Evolutionary conservation across 352 stramenopile genomes (phyloP), one percentile per base, ranked within the genome.

Genomic region (Pythium scleroteichum): DNA sequence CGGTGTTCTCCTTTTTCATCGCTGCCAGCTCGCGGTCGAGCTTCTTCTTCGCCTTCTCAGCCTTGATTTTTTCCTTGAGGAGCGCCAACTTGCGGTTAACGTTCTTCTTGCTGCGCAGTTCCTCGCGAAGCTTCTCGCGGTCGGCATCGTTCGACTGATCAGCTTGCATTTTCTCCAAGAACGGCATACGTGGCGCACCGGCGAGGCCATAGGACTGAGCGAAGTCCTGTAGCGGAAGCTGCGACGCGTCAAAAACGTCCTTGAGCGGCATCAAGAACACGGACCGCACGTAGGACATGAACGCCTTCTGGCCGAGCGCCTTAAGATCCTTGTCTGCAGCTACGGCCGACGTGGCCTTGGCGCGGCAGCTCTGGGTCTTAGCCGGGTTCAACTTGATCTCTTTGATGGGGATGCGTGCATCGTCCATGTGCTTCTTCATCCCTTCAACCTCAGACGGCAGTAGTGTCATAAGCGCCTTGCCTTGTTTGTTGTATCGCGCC

Each of bases 31-130:
- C 71, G 27, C 87, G 90, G 12, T 85, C 87, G 27, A 97, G 73
- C 22, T 88, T 87, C 73, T 98, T 98, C 66, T 94, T 82, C 57
- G 97, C 74, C 71, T 98, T 98, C 68, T 99, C 95, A 6, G 87
- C 83, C 67, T 98, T 97, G 64, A 99, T 99, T 72, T 99, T 97
- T 44, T 99, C 95, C 68, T 99, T 99, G 9, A 99, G 85, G 73
- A 96, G 85, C 69, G 98, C 82, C 19, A 99, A 73, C 69, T 98
- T 98, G 33, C 93, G 89, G 76, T 98, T 98, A 4, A 97, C 88
- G 73, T 99, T 99, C 74, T 99, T 99, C 69, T 97, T 97, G 48
- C 75, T 73, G 19, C 90, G 82, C 9, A 96, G 78, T 56, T 95
- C 87, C 20, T 96, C 86, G 10, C 89, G 87, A 39, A 97, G 64